Base-by-base conservation (phyloP, 805 yeast genomes). In the Metschnikowia gelsemii region DNA sequence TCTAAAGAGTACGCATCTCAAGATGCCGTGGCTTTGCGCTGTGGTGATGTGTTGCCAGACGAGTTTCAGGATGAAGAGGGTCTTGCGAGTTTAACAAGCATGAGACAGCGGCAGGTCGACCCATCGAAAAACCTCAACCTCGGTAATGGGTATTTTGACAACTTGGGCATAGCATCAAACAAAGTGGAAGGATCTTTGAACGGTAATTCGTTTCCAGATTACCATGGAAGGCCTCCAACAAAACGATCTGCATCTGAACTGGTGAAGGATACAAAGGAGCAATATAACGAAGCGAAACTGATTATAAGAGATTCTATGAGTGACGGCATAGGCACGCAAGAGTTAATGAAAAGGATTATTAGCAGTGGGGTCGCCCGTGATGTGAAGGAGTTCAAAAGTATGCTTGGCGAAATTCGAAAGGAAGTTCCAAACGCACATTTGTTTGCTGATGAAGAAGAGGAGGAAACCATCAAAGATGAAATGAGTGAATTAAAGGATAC, bases 11-110 rank as follows among this genome's bases (percentile, higher is more conserved):
- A 76, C 48, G 74, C 82, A 5, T 78, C 84, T 7, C 91, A 84
- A 53, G 88, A 82, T 47, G 75, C 82, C 11, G 90, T 93, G 2
- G 88, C 90, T 0, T 61, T 80, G 47, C 70, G 70, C 17, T 82
- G 87, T 58, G 88, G 87, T 18, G 74, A 72, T 28, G 67, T 75
- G 1, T 56, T 80, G 31, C 77, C 76, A 0, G 73, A 68, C 16
- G 64, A 66, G 12, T 82, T 81, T 50, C 87, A 82, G 51, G 83
- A 76, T 43, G 72, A 74, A 25, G 73, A 76, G 25, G 81, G 81
- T 0, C 45, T 61, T 31, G 51, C 65, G 3, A 64, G 68, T 23
- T 56, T 76, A 6, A 59, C 58, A 19, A 58, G 56, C 22, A 50
- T 78, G 40, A 58, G 51, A 34, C 58, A 56, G 18, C 61, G 64